Evolutionary conservation across 208 protist genomes (phyloP), one percentile per base, ranked within the genome.

Genomic region (Leishmania gerbilli): DNA sequence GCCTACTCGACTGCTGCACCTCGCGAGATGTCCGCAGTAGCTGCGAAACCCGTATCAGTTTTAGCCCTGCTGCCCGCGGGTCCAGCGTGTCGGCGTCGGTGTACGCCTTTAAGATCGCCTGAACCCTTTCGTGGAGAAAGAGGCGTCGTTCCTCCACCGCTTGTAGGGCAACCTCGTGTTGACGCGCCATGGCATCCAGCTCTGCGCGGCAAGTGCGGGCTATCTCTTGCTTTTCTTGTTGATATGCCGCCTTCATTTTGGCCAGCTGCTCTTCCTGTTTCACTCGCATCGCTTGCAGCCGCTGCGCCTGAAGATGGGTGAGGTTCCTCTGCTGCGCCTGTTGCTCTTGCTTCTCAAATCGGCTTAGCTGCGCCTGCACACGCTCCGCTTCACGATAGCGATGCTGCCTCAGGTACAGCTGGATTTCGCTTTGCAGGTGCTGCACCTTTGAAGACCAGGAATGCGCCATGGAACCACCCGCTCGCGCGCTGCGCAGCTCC

Each of bases 381-480:
- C 60, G 77, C 76, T 90, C 87, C 31, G 87, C 88, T 2, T 94
- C 84, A 31, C 80, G 67, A 80, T 91, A 92, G 79, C 85, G 79
- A 34, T 79, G 82, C 82, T 92, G 85, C 8, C 77, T 77, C 8
- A 92, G 69, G 53, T 71, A 81, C 13, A 77, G 62, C 72, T 87
- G 84, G 19, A 92, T 72, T 31, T 85, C 60, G 31, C 74, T 68
- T 42, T 82, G 85, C 55, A 91, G 65, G 55, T 76, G 82, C 65
- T 81, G 77, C 40, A 79, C 64, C 55, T 82, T 77, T 34, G 69
- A 74, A 2, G 82, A 82, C 65, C 77, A 76, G 72, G 77, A 24
- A 24, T 40, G 58, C 0, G 74, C 34, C 21, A 31, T 27, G 31
- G 40, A 65, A 34, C 21, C 45, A 21, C 7, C 31, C 11, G 42